A percentile compares a stretch with the other conserved stretches of the same genome.
Evolutionary conservation across 2,329 filamentous ascomycete species (phyloP).

Genomic region (Calonectria montana): DNA sequence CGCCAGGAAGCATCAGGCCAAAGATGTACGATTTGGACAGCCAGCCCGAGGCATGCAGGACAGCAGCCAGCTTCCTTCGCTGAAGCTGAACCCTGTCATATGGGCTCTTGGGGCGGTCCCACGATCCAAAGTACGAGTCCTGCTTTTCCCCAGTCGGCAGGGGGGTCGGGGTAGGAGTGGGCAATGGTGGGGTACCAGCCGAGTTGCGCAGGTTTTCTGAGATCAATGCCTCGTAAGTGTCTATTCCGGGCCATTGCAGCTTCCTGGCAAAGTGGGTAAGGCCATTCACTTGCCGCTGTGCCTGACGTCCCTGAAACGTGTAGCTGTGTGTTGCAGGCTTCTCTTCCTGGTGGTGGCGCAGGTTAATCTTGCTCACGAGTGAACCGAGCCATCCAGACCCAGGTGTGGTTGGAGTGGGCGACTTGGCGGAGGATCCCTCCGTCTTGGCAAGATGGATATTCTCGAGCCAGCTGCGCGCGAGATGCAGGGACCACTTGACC

Average conservation of each 20-base stretch:
- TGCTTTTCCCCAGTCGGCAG: conserved; percentile 49
- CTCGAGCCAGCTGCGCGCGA: conserved; percentile 75
- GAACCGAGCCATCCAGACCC: conserved; percentile 64
- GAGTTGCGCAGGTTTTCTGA: conserved; percentile 60
- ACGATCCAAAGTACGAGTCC: conserved; percentile 61
- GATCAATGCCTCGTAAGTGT: conserved; percentile 61
- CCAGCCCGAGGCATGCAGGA: conserved; percentile 71
- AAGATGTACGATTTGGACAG: conserved; percentile 76
- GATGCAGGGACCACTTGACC: conserved; percentile 75
- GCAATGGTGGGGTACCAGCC: conserved; percentile 41
- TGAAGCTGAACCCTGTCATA: conserved; percentile 53
- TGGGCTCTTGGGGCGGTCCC: conserved; percentile 49
- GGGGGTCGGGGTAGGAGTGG: conserved; percentile 51
- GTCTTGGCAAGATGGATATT: conserved; percentile 70
- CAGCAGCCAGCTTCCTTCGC: conserved; percentile 66
- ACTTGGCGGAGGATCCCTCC: conserved; percentile 39
- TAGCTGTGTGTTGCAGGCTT: conserved; percentile 53
- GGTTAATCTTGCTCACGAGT: conserved; percentile 65
- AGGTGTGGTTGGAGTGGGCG: conserved; percentile 25
- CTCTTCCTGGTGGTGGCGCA: conserved; percentile 54
- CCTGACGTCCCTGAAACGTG: conserved; percentile 65
- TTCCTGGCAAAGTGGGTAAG: conserved; percentile 73
- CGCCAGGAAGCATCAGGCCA: conserved; percentile 73
- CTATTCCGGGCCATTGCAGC: conserved; percentile 71
- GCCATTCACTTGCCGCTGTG: conserved; percentile 69